Evolutionary conservation across 345 rosid species (phyloP), one percentile per base, ranked within the genome.

Genomic region (Excoecaria agallocha): DNA sequence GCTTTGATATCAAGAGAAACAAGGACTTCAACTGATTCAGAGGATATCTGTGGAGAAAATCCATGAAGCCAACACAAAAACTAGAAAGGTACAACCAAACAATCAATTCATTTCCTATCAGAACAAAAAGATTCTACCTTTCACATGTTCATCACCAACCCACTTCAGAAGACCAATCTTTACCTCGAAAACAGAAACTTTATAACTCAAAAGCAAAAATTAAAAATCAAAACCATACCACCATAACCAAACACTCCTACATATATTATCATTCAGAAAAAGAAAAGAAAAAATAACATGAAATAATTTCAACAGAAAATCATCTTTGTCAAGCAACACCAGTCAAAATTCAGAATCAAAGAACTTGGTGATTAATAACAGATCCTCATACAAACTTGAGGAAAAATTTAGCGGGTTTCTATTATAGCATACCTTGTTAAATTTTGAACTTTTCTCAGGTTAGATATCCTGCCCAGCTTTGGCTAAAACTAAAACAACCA

Each of bases 391-490:
- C 48, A 56, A 61, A 70, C 12, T 20, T 35, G 35, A 38, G 35
- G 48, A 49, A 15, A 41, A 57, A 45, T 19, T 58, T 6, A 22
- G 25, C 37, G 73, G 63, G 25, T 46, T 25, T 48, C 22, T 17
- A 22, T 19, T 43, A 17, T 5, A 3, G 41, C 82, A 69, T 67
- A 78, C 85, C 82, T 82, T 68, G 30, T 37, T 66, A 43, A 38
- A 38, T 35, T 30, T 61, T 67, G 62, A 13, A 55, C 65, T 58
- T 20, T 48, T 54, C 63, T 58, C 70, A 70, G 73, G 67, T 41
- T 66, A 66, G 66, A 57, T 58, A 48, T 58, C 25, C 30, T 39
- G 38, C 16, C 15, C 15, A 9, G 68, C 38, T 56, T 63, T 57
- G 20, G 50, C 12, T 35, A 12, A 25, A 73, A 51, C 20, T 46